Evolutionary conservation across 176 grass and related monocot genomes (phyloP), one percentile per base, ranked within the genome.

Genomic region (Rhynchospora pubera): DNA sequence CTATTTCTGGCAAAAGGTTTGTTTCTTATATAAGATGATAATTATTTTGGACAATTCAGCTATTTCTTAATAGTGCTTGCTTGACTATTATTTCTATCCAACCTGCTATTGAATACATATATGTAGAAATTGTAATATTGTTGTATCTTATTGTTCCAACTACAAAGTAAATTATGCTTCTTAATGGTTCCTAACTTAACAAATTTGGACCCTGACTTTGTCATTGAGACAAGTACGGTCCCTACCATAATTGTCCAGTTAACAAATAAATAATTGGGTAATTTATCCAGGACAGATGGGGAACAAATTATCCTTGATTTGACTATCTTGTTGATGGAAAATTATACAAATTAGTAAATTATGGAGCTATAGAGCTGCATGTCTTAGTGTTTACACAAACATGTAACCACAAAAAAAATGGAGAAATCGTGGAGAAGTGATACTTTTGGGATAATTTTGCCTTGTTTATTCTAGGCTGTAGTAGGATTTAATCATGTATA

Each of bases 1-100:
- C 77, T 99, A 99, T 87, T 95, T 95, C 79, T 99, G 96, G 92
- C 92, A 99, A 65, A 99, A 90, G 88, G 88, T 90, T 90, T 18
- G 72, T 78, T 66, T 55, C 32, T 81, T 81, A 19, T 79, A 48
- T 26, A 50, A 74, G 21, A 24, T 26, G 46, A 11, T 74, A 52
- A 74, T 74, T 74, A 51, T 26, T 74, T 74, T 14, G 69, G 52
- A 50, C 4, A 51, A 24, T 11, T 24, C 11, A 26, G 45, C 45
- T 50, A 3, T 50, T 48, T 73, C 45, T 51, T 19, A 47, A 11
- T 50, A 21, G 69, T 74, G 12, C 19, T 48, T 80, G 24, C 62
- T 4, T 22, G 22, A 64, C 23, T 13, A 4, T 64, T 22, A 23
- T 48, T 23, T 72, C 4, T 21, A 24, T 12, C 5, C 1, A 50